A percentile compares a stretch with the other conserved stretches of the same genome.
These are phyloP conservation scores for Cryptomeria japonica DNA, from an alignment of 75 land plant genomes.

Conservation along the genomic window DNA sequence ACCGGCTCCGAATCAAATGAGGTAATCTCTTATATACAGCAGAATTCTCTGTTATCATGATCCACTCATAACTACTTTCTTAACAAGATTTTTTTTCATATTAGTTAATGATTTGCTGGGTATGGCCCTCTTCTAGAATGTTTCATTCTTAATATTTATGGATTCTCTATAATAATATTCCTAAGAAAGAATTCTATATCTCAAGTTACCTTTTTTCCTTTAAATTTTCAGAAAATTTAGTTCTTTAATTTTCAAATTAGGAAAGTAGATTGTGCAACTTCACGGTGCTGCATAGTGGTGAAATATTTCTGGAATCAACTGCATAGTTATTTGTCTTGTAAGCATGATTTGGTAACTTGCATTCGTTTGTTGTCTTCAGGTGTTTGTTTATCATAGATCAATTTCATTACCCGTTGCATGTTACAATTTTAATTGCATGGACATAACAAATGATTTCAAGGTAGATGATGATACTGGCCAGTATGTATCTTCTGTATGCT, in stretches of 20 bases:
- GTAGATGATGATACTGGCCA: constrained; percentile 52
- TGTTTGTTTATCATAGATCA: constrained; percentile 47
- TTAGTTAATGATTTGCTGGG: neutral
- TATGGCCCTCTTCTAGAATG: neutral
- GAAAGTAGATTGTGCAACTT: neutral
- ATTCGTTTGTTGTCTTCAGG: constrained; percentile 25
- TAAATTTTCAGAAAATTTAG: neutral
- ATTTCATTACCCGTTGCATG: constrained; percentile 42
- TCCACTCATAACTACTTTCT: neutral
- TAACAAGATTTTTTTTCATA: neutral
- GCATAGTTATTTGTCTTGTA: neutral
- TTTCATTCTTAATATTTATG: neutral
- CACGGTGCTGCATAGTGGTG: neutral
- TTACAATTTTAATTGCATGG: constrained; percentile 42
- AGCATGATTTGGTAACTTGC: neutral
- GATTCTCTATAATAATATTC: neutral
- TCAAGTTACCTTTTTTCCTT: neutral
- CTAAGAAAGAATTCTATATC: neutral
- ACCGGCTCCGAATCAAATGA: constrained; percentile 56
- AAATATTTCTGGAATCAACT: neutral
- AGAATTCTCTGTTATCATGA: neutral
- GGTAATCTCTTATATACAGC: constrained; percentile 20
- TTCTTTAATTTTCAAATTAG: neutral
- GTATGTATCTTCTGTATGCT: constrained; percentile 69
- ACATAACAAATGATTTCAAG: constrained; percentile 34